phyloP scores from a whole-genome alignment of 129 eudicot genomes.

The Erigeron canadensis region DNA sequence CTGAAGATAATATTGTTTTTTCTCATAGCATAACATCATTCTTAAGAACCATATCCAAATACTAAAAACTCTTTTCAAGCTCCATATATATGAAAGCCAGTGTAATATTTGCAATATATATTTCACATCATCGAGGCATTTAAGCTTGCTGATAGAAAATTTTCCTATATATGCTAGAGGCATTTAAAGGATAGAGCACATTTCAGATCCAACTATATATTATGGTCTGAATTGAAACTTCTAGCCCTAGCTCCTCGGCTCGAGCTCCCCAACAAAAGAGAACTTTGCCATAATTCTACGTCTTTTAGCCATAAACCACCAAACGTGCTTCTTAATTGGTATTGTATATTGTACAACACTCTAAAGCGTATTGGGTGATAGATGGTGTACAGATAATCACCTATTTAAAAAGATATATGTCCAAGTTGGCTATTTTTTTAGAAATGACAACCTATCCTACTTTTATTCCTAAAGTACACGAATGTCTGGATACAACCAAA shows the following conservation, averaged over 20 bases:
- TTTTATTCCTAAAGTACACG: too few species aligned
- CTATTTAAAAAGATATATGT: too few species aligned
- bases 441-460: too few species aligned
- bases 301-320: too few species aligned
- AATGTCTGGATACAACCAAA: too few species aligned
- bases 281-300: background rate
- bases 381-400: too few species aligned
- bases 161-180: background rate
- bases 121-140: background rate
- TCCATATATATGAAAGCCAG: constrained; percentile 9
- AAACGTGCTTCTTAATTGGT: too few species aligned
- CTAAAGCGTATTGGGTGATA: too few species aligned
- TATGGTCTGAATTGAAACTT: background rate
- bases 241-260: too few species aligned
- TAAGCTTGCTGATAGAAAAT: background rate
- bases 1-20: constrained; percentile 22
- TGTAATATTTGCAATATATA: background rate
- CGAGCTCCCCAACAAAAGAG: background rate
- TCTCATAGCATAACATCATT: constrained; percentile 10
- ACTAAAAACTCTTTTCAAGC: background rate
- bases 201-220: background rate
- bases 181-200: background rate
- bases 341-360: too few species aligned
- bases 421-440: too few species aligned
- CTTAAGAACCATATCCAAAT: constrained; percentile 17